phyloP scores from a whole-genome alignment of 345 rosid species.

The Ceriops decandra region DNA sequence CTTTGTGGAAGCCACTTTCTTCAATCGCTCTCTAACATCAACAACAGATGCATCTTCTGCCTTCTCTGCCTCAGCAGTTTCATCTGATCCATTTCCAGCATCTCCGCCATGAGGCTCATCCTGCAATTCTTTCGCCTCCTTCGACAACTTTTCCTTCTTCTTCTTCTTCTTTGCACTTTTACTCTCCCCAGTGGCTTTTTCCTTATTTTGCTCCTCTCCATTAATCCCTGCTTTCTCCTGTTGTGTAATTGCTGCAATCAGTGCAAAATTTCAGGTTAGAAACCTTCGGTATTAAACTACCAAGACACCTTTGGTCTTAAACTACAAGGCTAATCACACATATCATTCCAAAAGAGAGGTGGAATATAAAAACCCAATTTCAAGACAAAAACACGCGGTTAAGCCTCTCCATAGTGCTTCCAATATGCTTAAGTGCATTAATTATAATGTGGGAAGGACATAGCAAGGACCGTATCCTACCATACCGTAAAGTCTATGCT shows the following conservation, averaged over 20 bases:
- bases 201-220: constrained; percentile 51
- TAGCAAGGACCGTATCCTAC: not conserved
- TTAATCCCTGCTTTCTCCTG: constrained; percentile 29
- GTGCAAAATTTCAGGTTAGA: not conserved
- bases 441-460: not conserved
- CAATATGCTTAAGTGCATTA: not conserved
- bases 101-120: constrained; percentile 34
- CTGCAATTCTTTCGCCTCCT: constrained; percentile 57
- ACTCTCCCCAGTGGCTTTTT: constrained; percentile 49
- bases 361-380: not conserved
- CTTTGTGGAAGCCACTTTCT: constrained; percentile 50
- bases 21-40: constrained; percentile 63
- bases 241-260: constrained; percentile 33
- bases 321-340: no score
- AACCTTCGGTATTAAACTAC: not conserved
- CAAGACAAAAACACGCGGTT: not conserved
- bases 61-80: constrained; percentile 32
- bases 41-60: constrained; percentile 40
- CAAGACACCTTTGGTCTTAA: not conserved
- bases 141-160: constrained; percentile 55
- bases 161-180: constrained; percentile 73
- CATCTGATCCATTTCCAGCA: constrained; percentile 22
- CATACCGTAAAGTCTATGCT: not conserved
- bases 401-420: not conserved
- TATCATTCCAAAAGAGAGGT: not conserved